phyloP scores from a whole-genome alignment of 2,329 filamentous ascomycete species.

The Aspergillus sergii region DNA sequence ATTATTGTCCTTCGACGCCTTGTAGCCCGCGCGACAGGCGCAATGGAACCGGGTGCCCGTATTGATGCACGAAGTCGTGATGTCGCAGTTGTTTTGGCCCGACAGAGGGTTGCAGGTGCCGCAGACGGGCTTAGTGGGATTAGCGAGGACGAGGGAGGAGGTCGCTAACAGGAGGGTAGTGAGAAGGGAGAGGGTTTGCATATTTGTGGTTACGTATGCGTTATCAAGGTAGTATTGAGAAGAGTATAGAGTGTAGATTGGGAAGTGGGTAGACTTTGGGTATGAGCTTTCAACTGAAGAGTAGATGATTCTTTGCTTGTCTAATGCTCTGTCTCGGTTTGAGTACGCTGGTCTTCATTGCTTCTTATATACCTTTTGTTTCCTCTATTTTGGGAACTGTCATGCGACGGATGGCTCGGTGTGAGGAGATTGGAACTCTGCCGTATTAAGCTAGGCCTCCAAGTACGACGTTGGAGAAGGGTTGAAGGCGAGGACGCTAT shows the following conservation, averaged over 20 bases:
- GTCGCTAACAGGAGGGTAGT: conserved; percentile 29
- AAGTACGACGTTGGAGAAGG: not conserved
- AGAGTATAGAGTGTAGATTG: not conserved
- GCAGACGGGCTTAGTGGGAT: conserved; percentile 29
- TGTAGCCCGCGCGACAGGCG: conserved; percentile 46
- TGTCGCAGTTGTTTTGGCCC: conserved; percentile 44
- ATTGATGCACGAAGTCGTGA: conserved; percentile 50
- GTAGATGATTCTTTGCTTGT: not conserved
- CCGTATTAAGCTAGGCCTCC: not conserved
- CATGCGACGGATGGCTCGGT: not conserved
- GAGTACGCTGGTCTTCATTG: not conserved
- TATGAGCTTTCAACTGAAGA: not conserved
- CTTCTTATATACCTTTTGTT: not conserved
- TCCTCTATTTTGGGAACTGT: not conserved
- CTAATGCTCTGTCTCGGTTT: not conserved
- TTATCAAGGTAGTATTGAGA: not conserved
- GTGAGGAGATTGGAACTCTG: not conserved
- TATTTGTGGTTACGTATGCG: conserved; percentile 25
- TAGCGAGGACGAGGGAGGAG: conserved; percentile 23
- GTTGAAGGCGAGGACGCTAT: not conserved
- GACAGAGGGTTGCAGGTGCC: conserved; percentile 45
- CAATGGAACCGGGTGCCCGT: conserved; percentile 44
- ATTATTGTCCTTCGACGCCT: conserved; percentile 35
- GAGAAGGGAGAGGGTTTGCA: conserved; percentile 30
- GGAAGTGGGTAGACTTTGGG: not conserved